phyloP scores from a whole-genome alignment of 495 filamentous ascomycete species.

The Trichoderma gamsii region DNA sequence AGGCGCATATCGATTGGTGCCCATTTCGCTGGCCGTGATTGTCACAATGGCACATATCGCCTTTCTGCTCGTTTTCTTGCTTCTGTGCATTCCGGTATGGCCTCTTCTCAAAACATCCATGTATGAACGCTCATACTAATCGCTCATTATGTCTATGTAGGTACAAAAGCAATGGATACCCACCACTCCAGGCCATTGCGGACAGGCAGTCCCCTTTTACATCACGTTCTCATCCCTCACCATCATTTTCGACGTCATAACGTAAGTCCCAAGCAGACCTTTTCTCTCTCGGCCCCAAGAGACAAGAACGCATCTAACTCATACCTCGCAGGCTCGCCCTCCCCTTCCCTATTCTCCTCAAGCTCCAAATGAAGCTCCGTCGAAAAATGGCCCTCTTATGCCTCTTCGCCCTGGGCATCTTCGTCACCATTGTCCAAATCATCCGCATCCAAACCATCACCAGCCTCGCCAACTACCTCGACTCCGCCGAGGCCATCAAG shows the following conservation, averaged over 20 bases:
- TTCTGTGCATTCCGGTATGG: slow-evolving; percentile 40
- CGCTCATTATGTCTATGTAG: slow-evolving; percentile 18
- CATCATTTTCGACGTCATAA: slow-evolving; percentile 43
- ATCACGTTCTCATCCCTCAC: slow-evolving; percentile 35
- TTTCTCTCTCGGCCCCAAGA: background rate
- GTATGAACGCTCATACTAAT: background rate
- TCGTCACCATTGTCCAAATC: slow-evolving; percentile 50
- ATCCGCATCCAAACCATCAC: slow-evolving; percentile 48
- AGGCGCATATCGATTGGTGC: slow-evolving; percentile 31
- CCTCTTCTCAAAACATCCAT: background rate
- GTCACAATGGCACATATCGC: slow-evolving; percentile 30
- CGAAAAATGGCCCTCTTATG: slow-evolving; percentile 39
- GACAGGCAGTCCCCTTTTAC: slow-evolving; percentile 39
- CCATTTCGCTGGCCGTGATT: slow-evolving; percentile 31
- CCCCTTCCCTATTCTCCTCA: slow-evolving; percentile 45
- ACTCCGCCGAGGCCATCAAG: slow-evolving; percentile 41
- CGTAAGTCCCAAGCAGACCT: slow-evolving; percentile 26
- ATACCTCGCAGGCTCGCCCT: slow-evolving; percentile 34
- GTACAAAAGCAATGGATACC: slow-evolving; percentile 43
- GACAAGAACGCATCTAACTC: background rate
- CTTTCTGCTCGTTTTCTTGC: slow-evolving; percentile 36
- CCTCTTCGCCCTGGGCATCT: slow-evolving; percentile 47
- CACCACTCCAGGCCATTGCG: slow-evolving; percentile 31
- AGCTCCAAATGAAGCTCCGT: slow-evolving; percentile 33
- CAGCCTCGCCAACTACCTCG: slow-evolving; percentile 36